phyloP scores from a whole-genome alignment of 352 stramenopile species.

The Pythium folliculosum region DNA sequence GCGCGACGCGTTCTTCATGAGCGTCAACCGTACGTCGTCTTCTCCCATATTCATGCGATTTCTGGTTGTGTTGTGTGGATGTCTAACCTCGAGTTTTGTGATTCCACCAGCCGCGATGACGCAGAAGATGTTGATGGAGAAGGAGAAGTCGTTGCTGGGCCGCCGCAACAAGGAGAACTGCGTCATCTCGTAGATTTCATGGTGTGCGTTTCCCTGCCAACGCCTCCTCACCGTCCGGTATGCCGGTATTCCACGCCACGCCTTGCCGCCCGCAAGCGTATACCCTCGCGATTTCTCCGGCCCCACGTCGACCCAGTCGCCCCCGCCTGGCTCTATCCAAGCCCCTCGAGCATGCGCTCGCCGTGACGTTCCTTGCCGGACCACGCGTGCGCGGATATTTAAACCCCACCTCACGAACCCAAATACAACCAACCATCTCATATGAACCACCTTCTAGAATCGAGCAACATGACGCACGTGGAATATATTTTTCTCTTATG shows the following conservation, averaged over 20 bases:
- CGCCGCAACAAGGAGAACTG: slow-evolving; percentile 84
- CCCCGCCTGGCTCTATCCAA: not conserved
- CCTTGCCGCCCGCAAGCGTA: slow-evolving; percentile 30
- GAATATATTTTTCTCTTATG: slow-evolving; percentile 1
- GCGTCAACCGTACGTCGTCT: slow-evolving; percentile 72
- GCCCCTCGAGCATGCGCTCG: slow-evolving; percentile 22
- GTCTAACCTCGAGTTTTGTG: slow-evolving; percentile 8
- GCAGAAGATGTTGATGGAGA: slow-evolving; percentile 79
- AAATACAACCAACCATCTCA: not conserved
- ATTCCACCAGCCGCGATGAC: slow-evolving; percentile 56
- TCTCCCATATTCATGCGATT: not conserved
- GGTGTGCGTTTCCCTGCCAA: not conserved
- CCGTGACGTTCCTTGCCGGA: slow-evolving; percentile 12
- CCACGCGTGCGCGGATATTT: slow-evolving; percentile 29
- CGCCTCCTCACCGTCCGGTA: not conserved
- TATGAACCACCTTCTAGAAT: not conserved
- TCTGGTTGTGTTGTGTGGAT: not conserved
- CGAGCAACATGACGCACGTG: slow-evolving; percentile 3
- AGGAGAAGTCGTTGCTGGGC: slow-evolving; percentile 70
- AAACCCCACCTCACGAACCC: slow-evolving; percentile 14
- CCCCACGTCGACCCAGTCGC: slow-evolving; percentile 2
- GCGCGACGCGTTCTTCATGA: slow-evolving; percentile 84
- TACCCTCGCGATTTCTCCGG: slow-evolving; percentile 5
- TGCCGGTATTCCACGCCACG: slow-evolving; percentile 10
- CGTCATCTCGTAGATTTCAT: slow-evolving; percentile 44